Conservation (phyloP, 306 rosid species). For the Vachellia collinsii region DNA sequence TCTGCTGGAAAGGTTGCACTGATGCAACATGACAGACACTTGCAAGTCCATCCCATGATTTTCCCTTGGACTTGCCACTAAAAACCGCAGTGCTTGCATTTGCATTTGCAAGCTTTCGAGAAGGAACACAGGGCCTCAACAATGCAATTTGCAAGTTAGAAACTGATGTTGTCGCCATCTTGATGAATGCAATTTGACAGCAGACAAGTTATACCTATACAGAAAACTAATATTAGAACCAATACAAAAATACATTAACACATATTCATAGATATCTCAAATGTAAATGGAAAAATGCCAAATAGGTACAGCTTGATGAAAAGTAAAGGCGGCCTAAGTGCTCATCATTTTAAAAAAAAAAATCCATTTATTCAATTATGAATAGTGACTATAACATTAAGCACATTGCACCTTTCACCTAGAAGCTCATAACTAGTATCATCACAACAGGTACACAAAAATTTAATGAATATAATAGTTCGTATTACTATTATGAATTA, state of each 20-base stretch:
- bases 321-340: background rate
- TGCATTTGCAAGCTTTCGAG: constrained; percentile 46
- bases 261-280: background rate
- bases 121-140: constrained; percentile 52
- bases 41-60: constrained; percentile 59
- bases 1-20: constrained; percentile 44
- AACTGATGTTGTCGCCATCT: constrained; percentile 73
- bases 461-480: constrained; percentile 9
- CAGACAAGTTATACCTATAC: constrained; percentile 42
- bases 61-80: constrained; percentile 45
- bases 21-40: constrained; percentile 65
- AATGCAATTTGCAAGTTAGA: constrained; percentile 71
- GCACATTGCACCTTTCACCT: constrained; percentile 20
- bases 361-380: constrained; percentile 6
- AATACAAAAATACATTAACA: constrained; percentile 15
- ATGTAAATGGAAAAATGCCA: background rate
- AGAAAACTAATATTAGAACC: constrained; percentile 13
- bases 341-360: constrained; percentile 19
- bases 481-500: constrained; percentile 13
- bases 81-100: constrained; percentile 42
- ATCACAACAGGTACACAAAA: constrained; percentile 23
- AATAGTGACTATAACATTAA: background rate
- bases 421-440: constrained; percentile 15
- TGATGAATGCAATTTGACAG: constrained; percentile 38
- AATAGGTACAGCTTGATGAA: constrained; percentile 4